Evolutionary conservation across 108 stramenopile species (phyloP).

Genomic region (Poteriospumella lacustris): DNA sequence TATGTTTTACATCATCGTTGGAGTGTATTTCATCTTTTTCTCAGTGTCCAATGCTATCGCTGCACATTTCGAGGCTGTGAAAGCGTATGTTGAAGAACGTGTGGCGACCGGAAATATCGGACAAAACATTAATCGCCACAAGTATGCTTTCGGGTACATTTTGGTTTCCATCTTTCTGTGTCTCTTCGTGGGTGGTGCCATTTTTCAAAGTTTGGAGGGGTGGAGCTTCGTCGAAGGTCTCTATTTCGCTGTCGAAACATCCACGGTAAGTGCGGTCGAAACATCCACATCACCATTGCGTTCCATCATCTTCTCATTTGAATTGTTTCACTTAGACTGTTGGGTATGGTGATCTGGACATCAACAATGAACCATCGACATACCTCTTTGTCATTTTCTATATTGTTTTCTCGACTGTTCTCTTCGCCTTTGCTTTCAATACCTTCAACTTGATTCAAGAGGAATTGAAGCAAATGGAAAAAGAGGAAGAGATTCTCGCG

Average conservation of each 20-base stretch:
- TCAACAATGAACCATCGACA: not conserved
- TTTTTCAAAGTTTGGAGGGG: not conserved
- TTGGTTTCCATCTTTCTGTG: not conserved
- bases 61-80: too few relatives aligned
- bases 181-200: not conserved
- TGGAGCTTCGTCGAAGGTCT: not conserved
- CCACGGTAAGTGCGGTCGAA: not conserved
- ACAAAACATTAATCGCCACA: too few relatives aligned
- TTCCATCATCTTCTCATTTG: not conserved
- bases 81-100: too few relatives aligned
- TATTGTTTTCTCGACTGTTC: not conserved
- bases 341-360: not conserved
- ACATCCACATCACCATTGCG: not conserved
- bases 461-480: not conserved
- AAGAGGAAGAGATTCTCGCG: not conserved
- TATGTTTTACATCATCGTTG: too few relatives aligned
- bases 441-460: not conserved
- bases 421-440: slow-evolving; percentile 2
- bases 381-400: not conserved
- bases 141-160: too few relatives aligned
- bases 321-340: not conserved
- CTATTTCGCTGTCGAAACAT: slow-evolving; percentile 12
- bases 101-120: too few relatives aligned
- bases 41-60: too few relatives aligned
- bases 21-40: too few relatives aligned